Base-by-base conservation (phyloP, 1,284 basidiomycete species). In the Ustilago tritici region DNA sequence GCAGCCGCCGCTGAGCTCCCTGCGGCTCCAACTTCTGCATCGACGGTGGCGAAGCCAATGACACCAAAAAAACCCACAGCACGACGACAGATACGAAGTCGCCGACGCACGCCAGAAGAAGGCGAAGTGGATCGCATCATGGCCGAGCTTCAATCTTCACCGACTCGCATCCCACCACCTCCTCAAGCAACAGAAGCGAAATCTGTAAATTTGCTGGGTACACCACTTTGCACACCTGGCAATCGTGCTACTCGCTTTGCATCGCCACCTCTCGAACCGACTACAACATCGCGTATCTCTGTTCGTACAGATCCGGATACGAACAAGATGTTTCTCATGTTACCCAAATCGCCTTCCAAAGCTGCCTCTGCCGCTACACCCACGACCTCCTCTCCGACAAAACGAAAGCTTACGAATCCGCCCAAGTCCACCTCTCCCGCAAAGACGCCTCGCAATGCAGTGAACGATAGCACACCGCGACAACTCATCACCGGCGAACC, bases 231-330 rank as follows among this genome's bases (percentile, higher is more conserved):
- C 3, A 75, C 60, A 4, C 58, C 70, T 1, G 61, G 57, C 31
- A 55, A 55, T 15, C 50, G 52, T 4, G 43, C 52, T 11, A 47
- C 61, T 28, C 31, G 53, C 12, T 56, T 50, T 19, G 54, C 41
- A 53, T 56, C 61, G n/a, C 70, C 70, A 0, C 61, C 79, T 9
- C 64, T 79, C 8, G 76, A 80, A 53, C 63, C 79, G 12, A 70
- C 72, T 10, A 65, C 69, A 28, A 69, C 57, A 23, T 78, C 79
- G 36, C 77, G 74, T 4, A 76, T 80, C 59, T 70, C 62, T 6
- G 79, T 80, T 9, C 66, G 76, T n/a, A 71, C 72, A 9, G 79
- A 79, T 54, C 79, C 79, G 5, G 79, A 80, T 53, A 76, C 59
- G 23, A 76, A 76, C 53, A 81, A 81, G 61, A 65, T 79, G 61